phyloP scores from a whole-genome alignment of 1,284 basidiomycete species.

The Ceratobasidium papillatum region DNA sequence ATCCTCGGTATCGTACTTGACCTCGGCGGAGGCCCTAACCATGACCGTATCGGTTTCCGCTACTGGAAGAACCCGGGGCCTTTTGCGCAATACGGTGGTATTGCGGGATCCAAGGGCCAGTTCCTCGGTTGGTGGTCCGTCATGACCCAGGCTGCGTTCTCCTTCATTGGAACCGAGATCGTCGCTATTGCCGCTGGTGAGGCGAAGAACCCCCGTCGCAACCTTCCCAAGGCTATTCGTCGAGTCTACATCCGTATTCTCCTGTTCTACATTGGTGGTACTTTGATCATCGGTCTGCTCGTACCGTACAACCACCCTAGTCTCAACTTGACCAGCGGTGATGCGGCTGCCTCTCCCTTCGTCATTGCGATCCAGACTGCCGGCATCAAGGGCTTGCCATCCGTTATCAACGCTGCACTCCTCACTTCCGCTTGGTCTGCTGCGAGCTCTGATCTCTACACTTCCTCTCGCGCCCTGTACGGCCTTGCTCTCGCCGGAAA shows the following conservation, averaged over 20 bases:
- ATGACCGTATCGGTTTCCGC: constrained; percentile 52
- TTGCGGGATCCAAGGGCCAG: constrained; percentile 67
- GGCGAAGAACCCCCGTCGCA: constrained; percentile 59
- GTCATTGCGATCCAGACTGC: constrained; percentile 76
- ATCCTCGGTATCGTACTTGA: constrained; percentile 73
- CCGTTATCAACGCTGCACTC: constrained; percentile 85
- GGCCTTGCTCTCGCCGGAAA: constrained; percentile 78
- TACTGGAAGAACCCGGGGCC: constrained; percentile 59
- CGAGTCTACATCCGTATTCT: constrained; percentile 77
- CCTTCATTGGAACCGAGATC: constrained; percentile 84
- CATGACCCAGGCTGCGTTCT: constrained; percentile 79
- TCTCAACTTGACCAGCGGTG: constrained; percentile 64
- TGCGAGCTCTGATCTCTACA: constrained; percentile 84
- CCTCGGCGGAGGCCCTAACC: constrained; percentile 53
- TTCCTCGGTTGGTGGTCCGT: constrained; percentile 74
- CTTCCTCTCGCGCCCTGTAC: constrained; percentile 81
- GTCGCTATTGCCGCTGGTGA: constrained; percentile 87
- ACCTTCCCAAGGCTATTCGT: constrained; percentile 72
- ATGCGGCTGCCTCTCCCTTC: constrained; percentile 81
- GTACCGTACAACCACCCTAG: constrained; percentile 71
- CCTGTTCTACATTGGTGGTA: constrained; percentile 71
- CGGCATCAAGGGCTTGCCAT: constrained; percentile 77
- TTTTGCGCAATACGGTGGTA: constrained; percentile 54
- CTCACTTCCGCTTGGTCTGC: constrained; percentile 89
- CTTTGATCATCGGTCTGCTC: constrained; percentile 60